Base-by-base conservation (phyloP, 192 early-diverging fungal species). In the Coemansia javaensis region DNA sequence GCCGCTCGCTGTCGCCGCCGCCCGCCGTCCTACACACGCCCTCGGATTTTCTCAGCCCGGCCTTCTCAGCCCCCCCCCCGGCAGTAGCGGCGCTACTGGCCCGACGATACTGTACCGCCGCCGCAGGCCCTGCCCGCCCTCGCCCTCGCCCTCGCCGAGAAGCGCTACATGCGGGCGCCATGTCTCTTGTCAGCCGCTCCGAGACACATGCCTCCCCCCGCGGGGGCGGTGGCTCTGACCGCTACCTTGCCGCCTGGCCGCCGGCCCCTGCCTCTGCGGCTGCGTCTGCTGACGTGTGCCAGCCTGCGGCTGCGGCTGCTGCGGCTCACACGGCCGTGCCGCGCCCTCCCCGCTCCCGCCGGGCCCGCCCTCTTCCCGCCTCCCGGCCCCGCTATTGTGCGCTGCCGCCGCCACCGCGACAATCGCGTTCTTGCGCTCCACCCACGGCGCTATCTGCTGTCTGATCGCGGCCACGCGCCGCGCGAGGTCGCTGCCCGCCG, bases 101-200 rank as follows among this genome's bases (percentile, higher is more conserved):
- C 21, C 36, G n/a, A 2, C 20, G 16, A 39, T 40, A 42, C 40
- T 42, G 40, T 63, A 63, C 67, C 68, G 57, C 14, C 59, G 63
- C 35, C 70, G 58, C 27, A 74, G 50, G 3, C 70, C 63, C 24
- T 63, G 59, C 34, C 52, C 39, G 3, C 66, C 70, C n/a, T n/a
- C n/a, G n/a, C n/a, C n/a, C n/a, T n/a, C n/a, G n/a, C n/a, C n/a
- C n/a, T n/a, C n/a, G 20, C 70, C 70, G 11, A 74, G 53, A 8
- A 74, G 59, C 55, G 66, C 70, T 50, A 61, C 44, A 58, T 10
- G 30, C 18, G 40, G 20, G 30, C 18, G 18, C 28, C 30, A 32
- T 30, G 28, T 10, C 10, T 1, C 5, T 8, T 30, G 28, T 3
- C 28, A 3, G 3, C 22, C 17, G 17, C 37, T 20, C 22, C 17